A percentile compares a stretch with the other conserved stretches of the same genome.
These are phyloP conservation scores for Exophiala xenobiotica DNA, from an alignment of 2,329 filamentous ascomycete species.

Conservation along the genomic window DNA sequence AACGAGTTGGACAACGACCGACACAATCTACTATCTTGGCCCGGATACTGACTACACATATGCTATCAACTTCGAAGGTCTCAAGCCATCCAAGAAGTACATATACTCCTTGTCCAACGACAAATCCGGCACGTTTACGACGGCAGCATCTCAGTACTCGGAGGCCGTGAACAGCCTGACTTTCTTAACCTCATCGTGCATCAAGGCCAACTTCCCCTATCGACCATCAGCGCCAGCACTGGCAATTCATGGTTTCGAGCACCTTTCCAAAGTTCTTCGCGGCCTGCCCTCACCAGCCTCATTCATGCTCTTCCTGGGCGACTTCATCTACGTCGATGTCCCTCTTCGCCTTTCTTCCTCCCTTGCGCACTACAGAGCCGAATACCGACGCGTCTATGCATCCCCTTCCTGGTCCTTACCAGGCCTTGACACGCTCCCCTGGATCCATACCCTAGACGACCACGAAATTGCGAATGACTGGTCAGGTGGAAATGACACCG, in stretches of 20 bases:
- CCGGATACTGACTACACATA: conserved; percentile 82
- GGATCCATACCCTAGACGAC: conserved; percentile 96
- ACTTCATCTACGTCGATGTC: conserved; percentile 66
- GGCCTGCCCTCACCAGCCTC: conserved; percentile 65
- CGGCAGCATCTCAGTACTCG: conserved; percentile 69
- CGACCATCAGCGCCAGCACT: conserved; percentile 79
- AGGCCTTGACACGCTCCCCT: conserved; percentile 77
- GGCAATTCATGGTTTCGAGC: conserved; percentile 65
- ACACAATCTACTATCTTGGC: conserved; percentile 63
- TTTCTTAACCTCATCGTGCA: conserved; percentile 89
- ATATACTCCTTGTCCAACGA: conserved; percentile 86
- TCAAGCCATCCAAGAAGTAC: conserved; percentile 72
- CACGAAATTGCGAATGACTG: conserved; percentile 97
- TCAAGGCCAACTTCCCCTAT: conserved; percentile 89
- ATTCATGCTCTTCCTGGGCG: conserved; percentile 62
- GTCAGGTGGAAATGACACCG: conserved; percentile 71
- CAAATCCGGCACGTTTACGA: conserved; percentile 76
- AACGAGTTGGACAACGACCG: conserved; percentile 60
- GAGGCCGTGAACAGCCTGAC: conserved; percentile 70
- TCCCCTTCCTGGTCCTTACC: conserved; percentile 79
- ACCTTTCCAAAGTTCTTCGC: conserved; percentile 71
- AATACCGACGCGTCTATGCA: conserved; percentile 93
- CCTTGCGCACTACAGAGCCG: conserved; percentile 75
- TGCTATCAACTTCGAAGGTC: conserved; percentile 64
- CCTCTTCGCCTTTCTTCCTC: conserved; percentile 73